Evolutionary conservation across 768 basidiomycete species (phyloP).

Genomic region (Auricularia heimuer): DNA sequence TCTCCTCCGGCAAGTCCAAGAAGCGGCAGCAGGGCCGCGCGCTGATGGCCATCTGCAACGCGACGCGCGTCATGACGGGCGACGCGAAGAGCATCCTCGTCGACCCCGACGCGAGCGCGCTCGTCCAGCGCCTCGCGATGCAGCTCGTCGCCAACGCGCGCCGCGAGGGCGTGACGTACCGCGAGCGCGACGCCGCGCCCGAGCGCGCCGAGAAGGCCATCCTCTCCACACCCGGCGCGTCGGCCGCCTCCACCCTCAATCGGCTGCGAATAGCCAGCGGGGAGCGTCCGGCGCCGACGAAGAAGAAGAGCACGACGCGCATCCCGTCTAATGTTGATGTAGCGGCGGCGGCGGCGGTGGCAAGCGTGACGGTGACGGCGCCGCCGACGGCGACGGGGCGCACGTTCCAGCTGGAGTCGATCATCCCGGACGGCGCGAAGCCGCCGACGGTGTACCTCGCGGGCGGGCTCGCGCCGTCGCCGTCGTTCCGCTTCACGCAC

Average conservation of each 20-base stretch:
- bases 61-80: constrained; percentile 79
- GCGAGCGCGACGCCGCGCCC: constrained; percentile 17
- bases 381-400: constrained; percentile 15
- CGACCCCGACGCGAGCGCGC: constrained; percentile 49
- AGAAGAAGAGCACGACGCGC: constrained; percentile 23
- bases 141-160: constrained; percentile 59
- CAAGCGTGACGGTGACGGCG: background rate
- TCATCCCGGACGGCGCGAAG: constrained; percentile 69
- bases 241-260: constrained; percentile 24
- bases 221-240: constrained; percentile 22
- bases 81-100: constrained; percentile 66
- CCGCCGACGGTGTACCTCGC: constrained; percentile 81
- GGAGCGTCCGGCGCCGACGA: constrained; percentile 7
- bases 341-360: background rate
- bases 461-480: constrained; percentile 18
- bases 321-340: background rate
- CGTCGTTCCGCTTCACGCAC: constrained; percentile 7
- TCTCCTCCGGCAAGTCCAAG: constrained; percentile 1
- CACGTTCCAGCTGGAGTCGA: constrained; percentile 42
- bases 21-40: constrained; percentile 45
- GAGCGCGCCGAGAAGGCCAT: constrained; percentile 31
- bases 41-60: constrained; percentile 67
- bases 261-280: constrained; percentile 37
- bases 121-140: constrained; percentile 56
- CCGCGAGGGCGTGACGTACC: constrained; percentile 45